These are phyloP conservation scores for Fusarium agapanthi DNA, from an alignment of 2,329 filamentous ascomycete species.

Conservation along the genomic window DNA sequence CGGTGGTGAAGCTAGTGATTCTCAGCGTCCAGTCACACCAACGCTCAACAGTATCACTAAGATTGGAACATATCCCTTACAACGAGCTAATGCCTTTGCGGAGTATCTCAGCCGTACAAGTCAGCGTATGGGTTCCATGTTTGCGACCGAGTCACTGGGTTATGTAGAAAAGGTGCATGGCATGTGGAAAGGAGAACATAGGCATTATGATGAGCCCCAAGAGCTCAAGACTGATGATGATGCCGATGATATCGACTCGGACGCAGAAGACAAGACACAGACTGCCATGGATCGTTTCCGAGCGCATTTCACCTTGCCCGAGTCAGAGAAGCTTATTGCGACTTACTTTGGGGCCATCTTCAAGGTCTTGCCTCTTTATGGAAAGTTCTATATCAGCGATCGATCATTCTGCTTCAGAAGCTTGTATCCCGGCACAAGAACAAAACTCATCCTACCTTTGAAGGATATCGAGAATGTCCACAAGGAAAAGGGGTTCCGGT, in stretches of 20 bases:
- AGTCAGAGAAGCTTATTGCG: conserved; percentile 82
- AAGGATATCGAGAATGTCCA: conserved; percentile 92
- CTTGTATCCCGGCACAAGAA: conserved; percentile 85
- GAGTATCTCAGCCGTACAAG: conserved; percentile 83
- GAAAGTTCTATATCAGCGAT: conserved; percentile 94
- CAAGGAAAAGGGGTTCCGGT: conserved; percentile 93
- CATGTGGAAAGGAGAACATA: conserved; percentile 93
- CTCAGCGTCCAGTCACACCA: conserved; percentile 47
- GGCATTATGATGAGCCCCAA: conserved; percentile 79
- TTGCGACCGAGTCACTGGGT: conserved; percentile 92
- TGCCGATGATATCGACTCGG: conserved; percentile 59
- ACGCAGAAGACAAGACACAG: conserved; percentile 71
- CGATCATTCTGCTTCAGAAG: conserved; percentile 92
- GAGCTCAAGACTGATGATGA: conserved; percentile 61
- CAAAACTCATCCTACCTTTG: conserved; percentile 90
- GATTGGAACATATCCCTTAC: conserved; percentile 79
- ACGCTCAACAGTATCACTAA: conserved; percentile 63
- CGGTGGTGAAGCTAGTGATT: conserved; percentile 14
- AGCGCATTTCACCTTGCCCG: conserved; percentile 87
- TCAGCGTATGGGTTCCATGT: conserved; percentile 80
- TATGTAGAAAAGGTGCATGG: conserved; percentile 97
- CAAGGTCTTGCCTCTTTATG: conserved; percentile 88
- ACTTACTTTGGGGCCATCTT: conserved; percentile 95
- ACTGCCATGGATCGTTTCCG: conserved; percentile 83
- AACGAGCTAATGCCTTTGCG: conserved; percentile 83